Conservation (phyloP, 2,329 filamentous ascomycete genomes). For the Diaporthe sp. region DNA sequence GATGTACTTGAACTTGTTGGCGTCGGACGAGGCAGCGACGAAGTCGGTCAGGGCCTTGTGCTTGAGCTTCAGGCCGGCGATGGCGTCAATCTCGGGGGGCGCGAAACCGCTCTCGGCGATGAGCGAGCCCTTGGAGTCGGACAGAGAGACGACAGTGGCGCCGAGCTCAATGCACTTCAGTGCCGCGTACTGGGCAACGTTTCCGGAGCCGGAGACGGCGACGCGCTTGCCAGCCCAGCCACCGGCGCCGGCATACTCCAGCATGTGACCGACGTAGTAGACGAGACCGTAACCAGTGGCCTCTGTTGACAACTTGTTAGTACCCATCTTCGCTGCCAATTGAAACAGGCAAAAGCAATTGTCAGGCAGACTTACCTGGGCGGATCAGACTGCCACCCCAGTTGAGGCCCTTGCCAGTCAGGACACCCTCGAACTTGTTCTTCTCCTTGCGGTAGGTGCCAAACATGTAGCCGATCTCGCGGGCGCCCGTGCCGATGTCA, state of each 20-base stretch:
- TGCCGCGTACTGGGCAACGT: slow-evolving; percentile 97
- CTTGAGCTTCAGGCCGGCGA: slow-evolving; percentile 88
- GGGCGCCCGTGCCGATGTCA: slow-evolving; percentile 93
- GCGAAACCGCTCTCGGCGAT: slow-evolving; percentile 83
- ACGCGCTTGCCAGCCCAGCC: slow-evolving; percentile 92
- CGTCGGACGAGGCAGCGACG: slow-evolving; percentile 61
- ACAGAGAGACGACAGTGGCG: slow-evolving; percentile 90
- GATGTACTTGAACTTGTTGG: slow-evolving; percentile 81
- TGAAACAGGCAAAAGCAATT: neutral
- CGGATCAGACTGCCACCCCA: slow-evolving; percentile 97
- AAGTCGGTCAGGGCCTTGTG: slow-evolving; percentile 79
- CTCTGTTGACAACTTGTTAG: slow-evolving; percentile 62
- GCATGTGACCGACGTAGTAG: slow-evolving; percentile 98
- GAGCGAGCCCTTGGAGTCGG: slow-evolving; percentile 89
- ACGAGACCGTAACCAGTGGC: slow-evolving; percentile 96
- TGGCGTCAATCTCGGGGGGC: slow-evolving; percentile 81
- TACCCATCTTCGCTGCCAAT: neutral
- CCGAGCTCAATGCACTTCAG: slow-evolving; percentile 97
- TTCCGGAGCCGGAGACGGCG: slow-evolving; percentile 95
- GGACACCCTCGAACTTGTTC: slow-evolving; percentile 94
- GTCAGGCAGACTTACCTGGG: slow-evolving; percentile 61
- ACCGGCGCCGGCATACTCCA: slow-evolving; percentile 88
- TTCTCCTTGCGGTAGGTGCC: slow-evolving; percentile 90
- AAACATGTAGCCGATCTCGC: slow-evolving; percentile 96
- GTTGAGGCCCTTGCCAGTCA: slow-evolving; percentile 93